Conservation (phyloP, 441 rosid genomes). For the Dalechampia spathulata region DNA sequence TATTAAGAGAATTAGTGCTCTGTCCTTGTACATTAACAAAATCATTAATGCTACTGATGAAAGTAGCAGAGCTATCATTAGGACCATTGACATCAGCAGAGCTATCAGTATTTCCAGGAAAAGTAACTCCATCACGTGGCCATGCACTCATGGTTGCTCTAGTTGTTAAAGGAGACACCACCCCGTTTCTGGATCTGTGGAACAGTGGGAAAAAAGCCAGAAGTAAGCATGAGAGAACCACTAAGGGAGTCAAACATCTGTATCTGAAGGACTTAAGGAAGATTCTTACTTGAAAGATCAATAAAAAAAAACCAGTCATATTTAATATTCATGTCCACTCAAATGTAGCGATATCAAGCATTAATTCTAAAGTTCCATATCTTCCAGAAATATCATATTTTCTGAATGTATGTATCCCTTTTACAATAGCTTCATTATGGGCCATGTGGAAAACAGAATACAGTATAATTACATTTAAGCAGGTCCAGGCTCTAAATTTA, state of each 20-base stretch:
- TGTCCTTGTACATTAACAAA: constrained; percentile 25
- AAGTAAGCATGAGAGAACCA: no score
- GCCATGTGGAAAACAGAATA: neutral
- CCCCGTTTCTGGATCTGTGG: constrained; percentile 59
- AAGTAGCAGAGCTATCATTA: constrained; percentile 12
- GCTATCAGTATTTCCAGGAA: constrained; percentile 7
- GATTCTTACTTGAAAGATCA: no score
- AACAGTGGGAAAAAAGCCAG: neutral
- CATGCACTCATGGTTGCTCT: constrained; percentile 92
- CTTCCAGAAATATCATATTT: neutral
- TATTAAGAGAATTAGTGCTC: no score
- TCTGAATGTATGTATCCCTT: no score
- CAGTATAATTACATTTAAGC: neutral
- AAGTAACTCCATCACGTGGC: constrained; percentile 31
- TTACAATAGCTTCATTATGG: no score
- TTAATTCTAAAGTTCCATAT: neutral
- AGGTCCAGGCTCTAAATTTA: neutral
- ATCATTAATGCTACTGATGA: constrained; percentile 20
- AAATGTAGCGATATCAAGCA: constrained; percentile 6
- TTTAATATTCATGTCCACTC: no score
- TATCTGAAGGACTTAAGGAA: no score
- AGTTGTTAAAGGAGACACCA: constrained; percentile 51
- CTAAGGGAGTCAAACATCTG: no score
- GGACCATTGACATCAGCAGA: constrained; percentile 15
- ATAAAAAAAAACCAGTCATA: no score